Evolutionary conservation across 1,284 basidiomycete genomes (phyloP), one percentile per base, ranked within the genome.

Genomic region (Cutaneotrichosporon sp.): DNA sequence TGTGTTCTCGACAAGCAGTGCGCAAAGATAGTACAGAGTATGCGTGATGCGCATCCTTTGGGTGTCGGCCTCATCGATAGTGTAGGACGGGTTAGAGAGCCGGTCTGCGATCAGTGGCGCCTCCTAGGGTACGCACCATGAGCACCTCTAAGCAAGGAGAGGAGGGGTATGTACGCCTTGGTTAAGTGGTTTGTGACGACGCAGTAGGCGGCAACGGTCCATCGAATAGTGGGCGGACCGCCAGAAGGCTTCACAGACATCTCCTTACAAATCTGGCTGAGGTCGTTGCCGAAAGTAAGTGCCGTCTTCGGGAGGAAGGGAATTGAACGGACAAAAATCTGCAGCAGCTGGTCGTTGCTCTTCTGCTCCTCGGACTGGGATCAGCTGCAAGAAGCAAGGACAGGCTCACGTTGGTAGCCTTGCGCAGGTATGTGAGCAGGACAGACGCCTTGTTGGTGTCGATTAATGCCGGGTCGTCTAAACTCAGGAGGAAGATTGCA

Each of bases 131-230:
- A 69, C 81, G 53, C 60, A 88, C 88, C 77, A 64, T 90, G 87
- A 68, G 88, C 92, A 0, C 87, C 89, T 59, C 85, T 84, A 59
- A 96, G 70, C 4, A 96, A 79, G 31, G 83, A 84, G 19, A 90
- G 80, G 14, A 97, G 78, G 22, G 84, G 80, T 12, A 75, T 74
- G 64, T 85, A 94, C 62, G 96, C 89, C 61, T 89, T 85, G 0
- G 96, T 97, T 26, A 97, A 80, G 63, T 88, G 76, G 46, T 84
- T 83, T 1, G 94, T 85, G 3, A 89, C 86, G 0, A 83, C 81
- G 68, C 92, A 94, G 75, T 93, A 85, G 64, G 93, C 97, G 0
- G 88, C 88, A 11, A 98, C 86, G 8, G 85, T 83, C 72, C 96
- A 92, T 74, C 93, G 89, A 31, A 96, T 73, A 25, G 85, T 84